Base-by-base conservation (phyloP, 768 basidiomycete species). In the Boletellus sp. region DNA sequence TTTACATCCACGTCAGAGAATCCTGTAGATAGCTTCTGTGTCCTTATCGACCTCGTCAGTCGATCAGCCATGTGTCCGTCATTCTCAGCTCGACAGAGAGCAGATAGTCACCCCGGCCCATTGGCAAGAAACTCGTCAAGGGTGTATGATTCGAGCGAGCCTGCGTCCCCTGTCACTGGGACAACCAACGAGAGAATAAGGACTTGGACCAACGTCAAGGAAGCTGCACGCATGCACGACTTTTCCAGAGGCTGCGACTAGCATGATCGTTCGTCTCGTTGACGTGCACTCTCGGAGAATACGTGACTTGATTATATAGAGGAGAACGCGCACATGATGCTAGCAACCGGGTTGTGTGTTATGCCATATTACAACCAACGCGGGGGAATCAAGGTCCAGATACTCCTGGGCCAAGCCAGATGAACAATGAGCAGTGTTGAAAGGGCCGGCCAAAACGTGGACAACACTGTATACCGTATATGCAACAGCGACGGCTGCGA, bases 101-200 rank as follows among this genome's bases (percentile, higher is more conserved):
- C 78, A 72, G 28, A 82, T 72, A 9, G 66, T 54, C 31, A 81
- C 75, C 1, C 59, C 45, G 69, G 53, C n/a, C n/a, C 52, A 6
- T 65, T 65, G 6, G 63, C 56, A 3, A 74, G 63, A 2, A 81
- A 65, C 42, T 75, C 70, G 31, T 70, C 65, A 16, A 83, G 71
- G 12, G 80, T 70, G 48, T 79, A 74, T 2, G 78, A 78, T 8
- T 80, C 81, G 3, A 80, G 71, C 2, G 77, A 78, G 1, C 79
- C 80, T 6, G 79, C 78, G 0, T 72, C 75, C 4, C 79, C 80
- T 0, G 79, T 80, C 31, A 81, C n/a, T n/a, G 65, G 65, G 4
- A 81, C 70, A 8, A 64, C 54, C 57, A 4, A 40, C 10, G 26
- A 12, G 34, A 8, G 8, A 24, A 19, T 33, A 23, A 17, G n/a